Evolutionary conservation across 352 stramenopile genomes (phyloP), one percentile per base, ranked within the genome.

Genomic region (Achlya hypogyna): DNA sequence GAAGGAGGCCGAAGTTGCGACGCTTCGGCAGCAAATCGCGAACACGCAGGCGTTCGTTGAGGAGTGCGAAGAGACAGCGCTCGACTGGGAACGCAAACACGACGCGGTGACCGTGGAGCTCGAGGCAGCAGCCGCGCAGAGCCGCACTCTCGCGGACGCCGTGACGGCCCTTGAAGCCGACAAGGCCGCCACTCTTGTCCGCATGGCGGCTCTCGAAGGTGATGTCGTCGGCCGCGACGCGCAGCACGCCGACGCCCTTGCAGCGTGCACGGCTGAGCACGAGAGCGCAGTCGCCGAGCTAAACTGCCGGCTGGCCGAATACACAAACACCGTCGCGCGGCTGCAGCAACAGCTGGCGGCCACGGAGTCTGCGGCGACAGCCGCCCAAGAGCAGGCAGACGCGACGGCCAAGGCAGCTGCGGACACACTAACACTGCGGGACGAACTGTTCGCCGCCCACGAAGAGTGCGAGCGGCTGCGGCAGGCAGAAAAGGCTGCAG

Each of bases 11-110:
- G 25, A 58, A 10, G 27, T 38, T 45, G 6, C 38, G 14, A 49
- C 16, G 18, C 25, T 62, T 8, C 16, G 29, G 10, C 27, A 62
- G 23, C 54, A 64, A 64, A 23, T 64, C 14, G 10, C 20, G 22
- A 64, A 64, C 31, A 51, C 54, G 9, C 32, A 64, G 38, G 54
- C 45, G 22, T 64, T 64, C 38, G 32, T 38, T 1, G n/a, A 45
- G 32, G 54, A 64, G 23, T 64, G 54, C 40, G 54, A 64, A 52
- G 54, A 25, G 31, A 32, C 54, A n/a, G 38, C 31, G 14, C 47
- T 64, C 22, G 54, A 64, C 8, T 64, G 54, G 54, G 54, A 64
- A 25, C 20, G 47, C 14, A 64, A 64, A 27, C 20, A 23, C 22
- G 54, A 64, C 35, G 4, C 8, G n/a, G 28, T 64, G 35, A 25